Base-by-base conservation (phyloP, 768 basidiomycete genomes). In the Lentinus tigrinus region DNA sequence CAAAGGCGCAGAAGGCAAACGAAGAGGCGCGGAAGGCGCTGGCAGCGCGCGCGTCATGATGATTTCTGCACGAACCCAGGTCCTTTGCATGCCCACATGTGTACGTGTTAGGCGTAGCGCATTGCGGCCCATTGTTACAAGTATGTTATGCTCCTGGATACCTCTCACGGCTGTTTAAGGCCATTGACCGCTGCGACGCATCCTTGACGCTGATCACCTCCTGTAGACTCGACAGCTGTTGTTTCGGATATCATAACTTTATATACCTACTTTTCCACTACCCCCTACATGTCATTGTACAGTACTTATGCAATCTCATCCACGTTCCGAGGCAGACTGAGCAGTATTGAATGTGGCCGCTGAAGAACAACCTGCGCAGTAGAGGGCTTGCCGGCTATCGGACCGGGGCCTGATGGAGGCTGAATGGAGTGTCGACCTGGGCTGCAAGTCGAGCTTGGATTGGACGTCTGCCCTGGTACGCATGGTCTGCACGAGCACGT, bases 11-110 rank as follows among this genome's bases (percentile, higher is more conserved):
- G 39, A 80, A 74, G 64, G 82, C 80, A 9, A 74, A 72, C 36
- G 83, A 83, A 65, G 84, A 84, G 53, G 79, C 78, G 37, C 72
- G 79, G 58, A 82, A 79, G 69, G 77, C 76, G 54, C 60, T 65
- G 56, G 55, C 55, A 21, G 50, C 36, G 37, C 47, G 54, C 14
- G 46, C 59, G 31, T 55, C n/a, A 9, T 11, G n/a, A n/a, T 37
- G 34, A n/a, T 19, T 19, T 31, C 19, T 19, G 14, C 11, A 38
- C 31, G 31, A 23, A 9, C 31, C 1, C 19, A 37, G 34, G 28
- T 6, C 17, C 34, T 50, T 11, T 48, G 40, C 40, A 8, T 34
- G 24, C 23, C 23, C 10, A 47, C 44, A 11, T 11, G 26, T 11
- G 44, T 4, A 47, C 44, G 24, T 11, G 26, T 11, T 11, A 26